Conservation (phyloP, 129 eudicot species). For the Flaveria linearis region DNA sequence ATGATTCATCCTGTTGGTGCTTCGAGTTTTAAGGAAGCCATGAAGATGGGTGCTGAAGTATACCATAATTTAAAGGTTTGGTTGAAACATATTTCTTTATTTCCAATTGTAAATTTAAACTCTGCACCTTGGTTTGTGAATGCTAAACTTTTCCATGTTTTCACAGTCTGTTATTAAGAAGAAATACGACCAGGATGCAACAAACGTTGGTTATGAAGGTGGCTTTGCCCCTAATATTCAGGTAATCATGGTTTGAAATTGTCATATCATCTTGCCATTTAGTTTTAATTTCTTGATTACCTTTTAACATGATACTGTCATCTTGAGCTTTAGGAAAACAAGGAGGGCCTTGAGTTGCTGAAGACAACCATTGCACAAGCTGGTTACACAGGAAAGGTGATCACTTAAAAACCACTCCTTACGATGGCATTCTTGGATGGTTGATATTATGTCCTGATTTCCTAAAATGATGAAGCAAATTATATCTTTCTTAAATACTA, state of each 20-base stretch:
- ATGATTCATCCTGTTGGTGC: constrained; percentile 95
- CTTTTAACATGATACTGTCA: not conserved
- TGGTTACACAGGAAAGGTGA: constrained; percentile 86
- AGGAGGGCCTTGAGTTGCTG: constrained; percentile 94
- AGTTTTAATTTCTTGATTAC: not conserved
- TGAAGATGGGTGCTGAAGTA: constrained; percentile 98
- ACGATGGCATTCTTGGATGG: not conserved
- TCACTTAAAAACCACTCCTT: constrained; percentile 1
- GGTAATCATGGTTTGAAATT: constrained; percentile 34
- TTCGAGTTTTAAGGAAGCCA: constrained; percentile 81
- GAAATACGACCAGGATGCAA: constrained; percentile 99
- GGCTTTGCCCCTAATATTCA: constrained; percentile 98
- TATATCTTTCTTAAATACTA: too few species aligned
- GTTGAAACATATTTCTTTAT: too few species aligned
- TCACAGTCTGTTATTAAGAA: constrained; percentile 91
- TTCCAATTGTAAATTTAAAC: not conserved
- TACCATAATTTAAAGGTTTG: constrained; percentile 84
- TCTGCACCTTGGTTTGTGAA: not conserved
- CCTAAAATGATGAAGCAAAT: too few species aligned
- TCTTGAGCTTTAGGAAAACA: constrained; percentile 71
- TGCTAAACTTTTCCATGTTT: constrained; percentile 1
- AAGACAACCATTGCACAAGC: constrained; percentile 94
- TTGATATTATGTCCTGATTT: not conserved
- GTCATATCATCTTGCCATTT: not conserved
- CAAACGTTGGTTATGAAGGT: constrained; percentile 99